phyloP scores from a whole-genome alignment of 2,329 filamentous ascomycete genomes.

The Cladobotryum mycophilum region DNA sequence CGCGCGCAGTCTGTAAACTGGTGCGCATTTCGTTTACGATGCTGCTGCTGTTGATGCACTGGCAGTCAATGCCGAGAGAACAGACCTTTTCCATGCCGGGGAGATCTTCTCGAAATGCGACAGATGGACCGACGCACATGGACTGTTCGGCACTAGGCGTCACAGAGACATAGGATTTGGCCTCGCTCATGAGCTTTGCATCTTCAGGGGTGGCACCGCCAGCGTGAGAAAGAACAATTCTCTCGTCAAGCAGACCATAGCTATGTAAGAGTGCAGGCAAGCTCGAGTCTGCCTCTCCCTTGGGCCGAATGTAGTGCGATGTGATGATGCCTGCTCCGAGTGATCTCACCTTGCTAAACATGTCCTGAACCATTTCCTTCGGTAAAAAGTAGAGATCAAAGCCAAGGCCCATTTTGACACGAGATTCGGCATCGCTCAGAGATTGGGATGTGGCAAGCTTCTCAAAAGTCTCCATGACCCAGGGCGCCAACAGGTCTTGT shows the following conservation, averaged over 20 bases:
- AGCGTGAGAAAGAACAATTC: slow-evolving; percentile 26
- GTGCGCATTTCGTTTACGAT: slow-evolving; percentile 14
- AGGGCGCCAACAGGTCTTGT: slow-evolving; percentile 25
- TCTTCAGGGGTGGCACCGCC: slow-evolving; percentile 22
- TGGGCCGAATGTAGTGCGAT: slow-evolving; percentile 8
- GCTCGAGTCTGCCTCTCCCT: not conserved
- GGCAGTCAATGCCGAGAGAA: slow-evolving; percentile 17
- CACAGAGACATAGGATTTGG: slow-evolving; percentile 32
- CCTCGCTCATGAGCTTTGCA: slow-evolving; percentile 24
- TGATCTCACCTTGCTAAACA: slow-evolving; percentile 31
- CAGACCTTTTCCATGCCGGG: slow-evolving; percentile 1
- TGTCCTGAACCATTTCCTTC: slow-evolving; percentile 26
- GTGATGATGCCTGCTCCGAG: slow-evolving; percentile 36
- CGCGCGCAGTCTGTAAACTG: slow-evolving; percentile 14
- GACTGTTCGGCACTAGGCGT: slow-evolving; percentile 47
- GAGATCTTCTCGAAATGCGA: slow-evolving; percentile 16
- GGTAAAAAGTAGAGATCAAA: slow-evolving; percentile 37
- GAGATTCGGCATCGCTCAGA: not conserved
- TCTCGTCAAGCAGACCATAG: slow-evolving; percentile 8
- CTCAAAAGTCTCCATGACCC: slow-evolving; percentile 31
- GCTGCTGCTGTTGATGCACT: slow-evolving; percentile 14
- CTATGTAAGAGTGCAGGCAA: not conserved
- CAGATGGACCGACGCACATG: slow-evolving; percentile 32
- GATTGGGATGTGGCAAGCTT: slow-evolving; percentile 13
- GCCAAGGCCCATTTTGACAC: slow-evolving; percentile 36